Conservation (phyloP, 306 rosid species). For the Ziziphus jujuba region DNA sequence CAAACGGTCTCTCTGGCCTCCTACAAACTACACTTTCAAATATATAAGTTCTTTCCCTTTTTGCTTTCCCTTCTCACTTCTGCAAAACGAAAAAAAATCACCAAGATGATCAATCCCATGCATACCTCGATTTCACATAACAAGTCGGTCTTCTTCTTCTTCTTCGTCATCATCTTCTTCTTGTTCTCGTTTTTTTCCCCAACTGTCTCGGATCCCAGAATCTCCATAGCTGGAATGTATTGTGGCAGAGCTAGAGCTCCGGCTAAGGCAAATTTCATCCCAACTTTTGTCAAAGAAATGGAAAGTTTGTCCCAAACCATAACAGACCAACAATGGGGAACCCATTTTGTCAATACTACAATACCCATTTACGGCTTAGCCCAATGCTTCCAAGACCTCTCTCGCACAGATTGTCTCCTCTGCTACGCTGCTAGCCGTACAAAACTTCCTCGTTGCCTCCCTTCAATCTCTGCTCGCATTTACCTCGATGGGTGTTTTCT, state of each 20-base stretch:
- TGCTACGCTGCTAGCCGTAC: constrained; percentile 81
- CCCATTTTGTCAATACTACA: constrained; percentile 42
- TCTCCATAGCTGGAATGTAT: constrained; percentile 40
- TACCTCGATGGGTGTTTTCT: constrained; percentile 91
- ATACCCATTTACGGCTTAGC: constrained; percentile 60
- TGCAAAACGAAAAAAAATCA: too few species aligned
- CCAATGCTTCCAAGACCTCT: constrained; percentile 70
- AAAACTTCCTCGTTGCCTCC: constrained; percentile 75
- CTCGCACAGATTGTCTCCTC: constrained; percentile 75
- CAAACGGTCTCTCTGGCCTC: too few species aligned
- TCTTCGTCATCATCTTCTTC: constrained; percentile 24
- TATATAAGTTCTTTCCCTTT: too few species aligned
- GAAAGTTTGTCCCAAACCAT: constrained; percentile 49
- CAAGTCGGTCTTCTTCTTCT: constrained; percentile 18
- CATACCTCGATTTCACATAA: not conserved
- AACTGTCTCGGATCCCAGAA: constrained; percentile 58
- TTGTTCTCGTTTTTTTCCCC: constrained; percentile 21
- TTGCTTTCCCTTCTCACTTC: too few species aligned
- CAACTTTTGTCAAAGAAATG: constrained; percentile 67
- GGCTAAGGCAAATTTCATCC: constrained; percentile 35
- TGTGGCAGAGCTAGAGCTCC: constrained; percentile 47
- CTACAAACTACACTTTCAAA: too few species aligned
- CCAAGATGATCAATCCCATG: not conserved
- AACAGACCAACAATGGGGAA: constrained; percentile 36
- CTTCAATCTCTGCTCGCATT: constrained; percentile 58